Conservation (phyloP, 306 rosid species). For the Geum urbanum region DNA sequence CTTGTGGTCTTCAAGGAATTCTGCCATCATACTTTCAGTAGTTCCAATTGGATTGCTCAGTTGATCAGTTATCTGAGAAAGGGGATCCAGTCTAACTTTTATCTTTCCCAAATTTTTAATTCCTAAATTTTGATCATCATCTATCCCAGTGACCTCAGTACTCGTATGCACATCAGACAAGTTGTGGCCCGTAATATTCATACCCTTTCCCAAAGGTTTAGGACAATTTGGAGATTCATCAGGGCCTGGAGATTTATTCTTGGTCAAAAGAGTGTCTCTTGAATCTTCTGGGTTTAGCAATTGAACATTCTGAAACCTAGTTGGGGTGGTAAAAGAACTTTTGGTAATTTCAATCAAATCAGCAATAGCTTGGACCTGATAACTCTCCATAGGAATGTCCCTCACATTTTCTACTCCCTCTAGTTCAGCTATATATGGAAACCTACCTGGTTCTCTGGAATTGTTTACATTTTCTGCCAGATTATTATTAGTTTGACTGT, state of each 20-base stretch:
- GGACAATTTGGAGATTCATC: constrained; percentile 24
- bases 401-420: constrained; percentile 34
- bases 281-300: constrained; percentile 27
- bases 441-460: constrained; percentile 13
- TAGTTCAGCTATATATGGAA: constrained; percentile 17
- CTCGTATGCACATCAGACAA: constrained; percentile 19
- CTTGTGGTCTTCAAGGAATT: constrained; percentile 37
- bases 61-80: constrained; percentile 26
- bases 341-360: constrained; percentile 30
- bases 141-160: constrained; percentile 26
- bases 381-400: constrained; percentile 41
- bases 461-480: constrained; percentile 16
- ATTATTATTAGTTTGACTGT: constrained; percentile 31
- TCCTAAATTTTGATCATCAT: constrained; percentile 24
- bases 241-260: constrained; percentile 29
- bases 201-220: constrained; percentile 20
- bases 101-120: constrained; percentile 30
- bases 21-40: constrained; percentile 26
- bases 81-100: constrained; percentile 32
- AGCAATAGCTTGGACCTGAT: constrained; percentile 40
- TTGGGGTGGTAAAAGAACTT: constrained; percentile 25
- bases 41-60: constrained; percentile 24
- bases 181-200: constrained; percentile 19
- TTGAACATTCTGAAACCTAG: constrained; percentile 10
- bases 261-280: constrained; percentile 24